Evolutionary conservation across 208 protist species (phyloP).

Genomic region (Tritrichomonas foetus): DNA sequence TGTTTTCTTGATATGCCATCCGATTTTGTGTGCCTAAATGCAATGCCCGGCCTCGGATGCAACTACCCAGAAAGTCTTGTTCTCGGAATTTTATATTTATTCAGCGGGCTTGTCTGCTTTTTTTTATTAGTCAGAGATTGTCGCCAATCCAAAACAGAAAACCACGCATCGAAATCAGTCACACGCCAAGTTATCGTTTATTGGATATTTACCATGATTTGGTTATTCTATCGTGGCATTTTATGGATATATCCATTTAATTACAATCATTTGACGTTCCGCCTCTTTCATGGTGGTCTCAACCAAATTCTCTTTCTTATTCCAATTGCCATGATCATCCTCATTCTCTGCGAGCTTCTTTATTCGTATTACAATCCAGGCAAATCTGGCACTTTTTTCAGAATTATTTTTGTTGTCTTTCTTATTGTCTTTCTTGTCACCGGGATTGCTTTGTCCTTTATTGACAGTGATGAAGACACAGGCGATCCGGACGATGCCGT

Average conservation of each 20-base stretch:
- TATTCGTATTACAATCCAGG: neutral
- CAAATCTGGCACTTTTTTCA: neutral
- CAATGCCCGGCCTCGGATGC: neutral
- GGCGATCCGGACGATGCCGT: neutral
- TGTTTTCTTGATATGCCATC: too few species aligned
- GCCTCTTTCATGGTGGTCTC: neutral
- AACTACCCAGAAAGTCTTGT: neutral
- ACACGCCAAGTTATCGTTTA: neutral
- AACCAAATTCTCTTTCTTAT: neutral
- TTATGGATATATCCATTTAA: neutral
- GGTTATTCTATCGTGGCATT: neutral
- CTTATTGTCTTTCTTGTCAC: neutral
- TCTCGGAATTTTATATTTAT: neutral
- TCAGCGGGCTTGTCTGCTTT: neutral
- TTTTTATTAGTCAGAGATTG: neutral
- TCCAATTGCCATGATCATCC: neutral
- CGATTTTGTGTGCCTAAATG: neutral
- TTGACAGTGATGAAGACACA: neutral
- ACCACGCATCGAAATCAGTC: neutral
- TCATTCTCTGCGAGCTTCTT: neutral
- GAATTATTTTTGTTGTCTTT: neutral
- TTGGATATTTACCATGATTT: neutral
- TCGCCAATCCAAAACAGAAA: neutral
- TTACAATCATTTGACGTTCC: neutral
- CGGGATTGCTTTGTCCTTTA: neutral